phyloP scores from a whole-genome alignment of 805 yeast genomes.

The Blastobotrys terrestris region DNA sequence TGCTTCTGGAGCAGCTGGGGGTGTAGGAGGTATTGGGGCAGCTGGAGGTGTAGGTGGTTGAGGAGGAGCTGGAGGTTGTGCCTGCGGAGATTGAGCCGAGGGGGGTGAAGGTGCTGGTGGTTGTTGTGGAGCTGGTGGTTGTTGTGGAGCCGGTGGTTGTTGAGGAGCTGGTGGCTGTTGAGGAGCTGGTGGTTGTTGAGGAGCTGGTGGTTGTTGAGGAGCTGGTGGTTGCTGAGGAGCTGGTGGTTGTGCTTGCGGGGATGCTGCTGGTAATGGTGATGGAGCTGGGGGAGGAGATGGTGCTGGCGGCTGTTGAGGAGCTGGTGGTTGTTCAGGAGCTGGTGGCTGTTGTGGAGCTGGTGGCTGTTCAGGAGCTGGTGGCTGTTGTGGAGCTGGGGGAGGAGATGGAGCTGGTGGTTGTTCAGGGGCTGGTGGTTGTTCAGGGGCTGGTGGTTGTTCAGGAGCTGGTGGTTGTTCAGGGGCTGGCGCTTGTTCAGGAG shows the following conservation, averaged over 20 bases:
- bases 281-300: not conserved
- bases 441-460: not conserved
- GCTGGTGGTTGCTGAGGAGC: not conserved
- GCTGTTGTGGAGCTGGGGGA: not conserved
- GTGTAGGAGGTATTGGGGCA: not conserved
- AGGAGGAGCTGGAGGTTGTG: not conserved
- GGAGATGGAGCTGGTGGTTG: not conserved
- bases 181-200: not conserved
- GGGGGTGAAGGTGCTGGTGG: not conserved
- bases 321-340: not conserved
- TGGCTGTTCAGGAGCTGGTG: not conserved
- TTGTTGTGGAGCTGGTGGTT: slow-evolving; percentile 1
- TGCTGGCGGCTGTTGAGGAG: not conserved
- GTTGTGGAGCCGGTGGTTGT: not conserved
- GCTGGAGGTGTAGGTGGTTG: not conserved
- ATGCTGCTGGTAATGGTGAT: too few relatives aligned
- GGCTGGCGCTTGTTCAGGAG: not conserved
- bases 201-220: not conserved
- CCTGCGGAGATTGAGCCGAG: not conserved
- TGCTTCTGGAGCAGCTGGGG: not conserved
- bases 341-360: not conserved
- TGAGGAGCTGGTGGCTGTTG: not conserved
- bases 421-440: not conserved
- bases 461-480: not conserved
- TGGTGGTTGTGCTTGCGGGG: too few relatives aligned